Percentiles rank a stretch among this genome's conserved stretches.
phyloP scores from a whole-genome alignment of 345 rosid genomes.

The Punica granatum region DNA sequence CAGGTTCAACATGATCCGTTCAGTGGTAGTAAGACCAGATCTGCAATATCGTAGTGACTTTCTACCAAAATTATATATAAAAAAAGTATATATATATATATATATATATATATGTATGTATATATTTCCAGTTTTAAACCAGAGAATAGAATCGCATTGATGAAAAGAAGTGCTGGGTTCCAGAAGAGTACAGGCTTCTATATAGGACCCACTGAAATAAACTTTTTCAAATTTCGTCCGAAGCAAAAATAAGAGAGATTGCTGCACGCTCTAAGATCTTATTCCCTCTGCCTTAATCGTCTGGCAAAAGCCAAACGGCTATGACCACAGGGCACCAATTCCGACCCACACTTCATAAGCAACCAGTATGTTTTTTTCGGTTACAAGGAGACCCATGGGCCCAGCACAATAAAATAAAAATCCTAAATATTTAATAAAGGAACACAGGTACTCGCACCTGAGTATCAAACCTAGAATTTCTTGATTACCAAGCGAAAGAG shows the following conservation, averaged over 20 bases:
- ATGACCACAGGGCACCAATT: not conserved
- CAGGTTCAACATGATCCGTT: not conserved
- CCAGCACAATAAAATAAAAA: too few relatives aligned
- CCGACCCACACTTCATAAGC: too few relatives aligned
- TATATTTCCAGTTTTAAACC: not conserved
- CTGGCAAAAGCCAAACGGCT: not conserved
- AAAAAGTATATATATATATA: too few relatives aligned
- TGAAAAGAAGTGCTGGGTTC: not conserved
- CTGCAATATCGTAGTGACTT: too few relatives aligned
- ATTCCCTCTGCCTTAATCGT: not conserved
- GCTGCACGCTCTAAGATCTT: not conserved
- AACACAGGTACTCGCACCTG: too few relatives aligned
- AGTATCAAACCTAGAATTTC: too few relatives aligned
- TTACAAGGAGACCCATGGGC: not conserved
- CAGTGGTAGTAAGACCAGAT: too few relatives aligned
- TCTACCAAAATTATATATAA: too few relatives aligned
- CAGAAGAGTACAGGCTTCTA: not conserved
- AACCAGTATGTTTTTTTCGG: too few relatives aligned
- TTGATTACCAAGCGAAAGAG: too few relatives aligned
- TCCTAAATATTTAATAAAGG: too few relatives aligned
- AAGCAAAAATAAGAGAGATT: not conserved
- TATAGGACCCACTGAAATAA: not conserved
- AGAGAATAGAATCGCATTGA: not conserved
- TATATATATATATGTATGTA: too few relatives aligned
- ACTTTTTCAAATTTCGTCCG: not conserved